Evolutionary conservation across 305 asterid species (phyloP).

Genomic region (Withania somnifera): DNA sequence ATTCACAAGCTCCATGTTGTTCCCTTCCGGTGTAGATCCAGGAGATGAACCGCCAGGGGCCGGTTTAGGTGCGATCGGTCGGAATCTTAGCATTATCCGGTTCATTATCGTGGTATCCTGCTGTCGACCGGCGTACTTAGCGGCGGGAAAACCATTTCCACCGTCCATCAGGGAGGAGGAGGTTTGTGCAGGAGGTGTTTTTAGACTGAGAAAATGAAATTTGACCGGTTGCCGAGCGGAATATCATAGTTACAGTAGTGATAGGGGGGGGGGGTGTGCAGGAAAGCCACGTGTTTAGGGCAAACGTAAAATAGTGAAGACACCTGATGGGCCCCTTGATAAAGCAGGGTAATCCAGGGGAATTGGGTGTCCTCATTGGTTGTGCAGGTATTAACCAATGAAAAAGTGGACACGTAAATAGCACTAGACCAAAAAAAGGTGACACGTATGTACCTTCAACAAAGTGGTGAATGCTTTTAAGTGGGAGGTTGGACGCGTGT

Average conservation of each 20-base stretch:
- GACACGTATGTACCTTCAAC: slow-evolving; percentile 9
- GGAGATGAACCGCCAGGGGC: neutral
- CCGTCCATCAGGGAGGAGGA: neutral
- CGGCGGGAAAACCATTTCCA: neutral
- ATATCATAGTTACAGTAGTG: neutral
- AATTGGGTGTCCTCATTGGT: slow-evolving; percentile 20
- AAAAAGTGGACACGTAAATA: slow-evolving; percentile 15
- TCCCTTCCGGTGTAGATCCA: neutral
- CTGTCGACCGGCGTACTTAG: neutral
- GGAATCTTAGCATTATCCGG: slow-evolving; percentile 12
- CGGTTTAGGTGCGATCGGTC: slow-evolving; percentile 24
- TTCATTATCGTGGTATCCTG: slow-evolving; percentile 5
- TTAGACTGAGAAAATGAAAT: neutral
- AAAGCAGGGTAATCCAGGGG: slow-evolving; percentile 25
- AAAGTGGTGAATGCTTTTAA: slow-evolving; percentile 10
- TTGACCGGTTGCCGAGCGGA: slow-evolving; percentile 5
- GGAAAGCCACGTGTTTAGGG: slow-evolving; percentile 14
- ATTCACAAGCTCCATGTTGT: neutral
- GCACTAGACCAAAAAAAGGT: slow-evolving; percentile 12
- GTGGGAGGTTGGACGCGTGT: slow-evolving; percentile 29
- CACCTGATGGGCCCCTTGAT: slow-evolving; percentile 12
- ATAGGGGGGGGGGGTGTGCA: neutral
- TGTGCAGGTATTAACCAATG: neutral
- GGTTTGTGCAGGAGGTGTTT: neutral
- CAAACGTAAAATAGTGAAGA: slow-evolving; percentile 1